Conservation (phyloP, 306 rosid species). For the Fagus sylvatica region DNA sequence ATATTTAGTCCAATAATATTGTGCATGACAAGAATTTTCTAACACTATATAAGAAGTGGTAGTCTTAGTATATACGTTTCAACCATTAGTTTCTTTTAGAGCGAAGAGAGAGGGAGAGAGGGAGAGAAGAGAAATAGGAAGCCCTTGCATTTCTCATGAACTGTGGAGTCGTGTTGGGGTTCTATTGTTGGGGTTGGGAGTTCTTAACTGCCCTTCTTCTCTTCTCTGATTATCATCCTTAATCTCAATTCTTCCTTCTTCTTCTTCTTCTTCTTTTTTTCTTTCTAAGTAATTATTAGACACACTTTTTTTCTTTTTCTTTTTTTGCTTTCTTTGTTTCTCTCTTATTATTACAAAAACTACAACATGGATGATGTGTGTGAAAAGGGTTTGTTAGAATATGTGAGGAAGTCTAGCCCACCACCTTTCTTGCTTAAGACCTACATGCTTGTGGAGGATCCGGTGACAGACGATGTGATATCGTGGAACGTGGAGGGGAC, state of each 20-base stretch:
- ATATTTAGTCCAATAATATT: neutral
- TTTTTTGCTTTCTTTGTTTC: neutral
- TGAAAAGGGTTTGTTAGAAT: conserved; percentile 55
- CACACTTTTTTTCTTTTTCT: neutral
- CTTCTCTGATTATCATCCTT: conserved; percentile 46
- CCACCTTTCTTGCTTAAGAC: conserved; percentile 93
- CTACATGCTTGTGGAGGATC: conserved; percentile 82
- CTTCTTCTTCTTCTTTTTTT: neutral
- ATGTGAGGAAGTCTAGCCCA: conserved; percentile 67
- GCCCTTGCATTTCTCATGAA: conserved; percentile 87
- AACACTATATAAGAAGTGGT: conserved; percentile 29
- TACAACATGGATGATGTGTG: conserved; percentile 36
- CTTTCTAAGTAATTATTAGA: neutral
- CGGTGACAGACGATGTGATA: conserved; percentile 57
- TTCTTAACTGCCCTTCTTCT: conserved; percentile 99
- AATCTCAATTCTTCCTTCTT: neutral
- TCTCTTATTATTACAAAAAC: neutral
- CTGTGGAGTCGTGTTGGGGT: conserved; percentile 99
- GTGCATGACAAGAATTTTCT: conserved; percentile 29
- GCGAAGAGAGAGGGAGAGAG: conserved; percentile 10
- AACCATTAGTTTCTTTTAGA: conserved; percentile 27
- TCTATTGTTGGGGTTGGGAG: conserved; percentile 99
- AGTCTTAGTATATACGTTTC: conserved; percentile 58
- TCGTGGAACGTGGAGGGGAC: conserved; percentile 82
- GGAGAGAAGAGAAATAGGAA: conserved; percentile 4